Evolutionary conservation across 2,329 filamentous ascomycete genomes (phyloP), one percentile per base, ranked within the genome.

Genomic region (Aureobasidium leucospermi): DNA sequence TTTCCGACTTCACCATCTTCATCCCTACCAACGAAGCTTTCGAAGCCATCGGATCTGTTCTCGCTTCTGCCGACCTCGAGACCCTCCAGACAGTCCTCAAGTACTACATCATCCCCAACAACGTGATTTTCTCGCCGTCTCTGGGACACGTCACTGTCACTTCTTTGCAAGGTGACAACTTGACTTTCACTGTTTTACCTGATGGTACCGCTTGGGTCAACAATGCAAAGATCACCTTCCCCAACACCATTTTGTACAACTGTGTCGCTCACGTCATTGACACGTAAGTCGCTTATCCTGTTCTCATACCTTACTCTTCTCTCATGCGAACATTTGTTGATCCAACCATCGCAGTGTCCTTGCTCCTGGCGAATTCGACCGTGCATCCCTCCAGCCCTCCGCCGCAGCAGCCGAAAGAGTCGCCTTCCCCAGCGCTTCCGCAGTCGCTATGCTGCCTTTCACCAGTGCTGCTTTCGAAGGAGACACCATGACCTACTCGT

Each of bases 211-310:
- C 76, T 19, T 81, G 74, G 63, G 75, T 79, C 59, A 81, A 83
- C 73, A 74, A 76, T n/a, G 81, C 81, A 2, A 73, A 75, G 62
- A 74, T 85, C 34, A 70, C 79, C 2, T 69, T 73, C 1, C 70
- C 76, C 1, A 76, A 85, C 65, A 70, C 82, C 2, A 69, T 85
- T 5, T 69, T 79, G 10, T 73, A 73, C 34, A 84, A 84, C 63
- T 82, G 83, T 29, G 81, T 85, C 1, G 69, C 83, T 3, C 82
- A 85, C 64, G 74, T 84, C 13, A 75, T 84, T 39, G 70, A 69
- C 59, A 76, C 38, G 58, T 60, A 23, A 55, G 58, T 28, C 19
- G 34, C 23, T 23, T 23, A 23, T 4, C 23, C 23, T 23, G 2
- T 4, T 23, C 23, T 23, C 23, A 23, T 23, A 3, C 23, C 23